phyloP scores from a whole-genome alignment of 2,329 filamentous ascomycete species.

The Aspergillus carbonarius region DNA sequence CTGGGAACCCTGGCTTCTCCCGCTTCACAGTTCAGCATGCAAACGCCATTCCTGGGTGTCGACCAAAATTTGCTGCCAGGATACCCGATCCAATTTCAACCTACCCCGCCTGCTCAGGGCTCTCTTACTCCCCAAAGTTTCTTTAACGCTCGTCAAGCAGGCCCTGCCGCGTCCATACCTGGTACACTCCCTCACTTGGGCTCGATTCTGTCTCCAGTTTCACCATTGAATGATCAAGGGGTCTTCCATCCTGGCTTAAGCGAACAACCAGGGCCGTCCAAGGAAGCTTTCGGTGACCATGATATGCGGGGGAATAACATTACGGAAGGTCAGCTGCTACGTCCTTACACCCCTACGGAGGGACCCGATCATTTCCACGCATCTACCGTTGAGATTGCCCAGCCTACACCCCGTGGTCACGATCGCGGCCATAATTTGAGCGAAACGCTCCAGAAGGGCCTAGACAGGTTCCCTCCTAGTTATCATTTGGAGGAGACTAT shows the following conservation, averaged over 20 bases:
- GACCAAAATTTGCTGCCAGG: constrained; percentile 62
- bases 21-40: constrained; percentile 61
- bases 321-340: constrained; percentile 25
- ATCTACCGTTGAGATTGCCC: constrained; percentile 54
- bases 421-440: constrained; percentile 66
- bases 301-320: constrained; percentile 30
- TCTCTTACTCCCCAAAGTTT: constrained; percentile 46
- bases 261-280: constrained; percentile 18
- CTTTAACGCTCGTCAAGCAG: constrained; percentile 39
- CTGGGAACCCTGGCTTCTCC: constrained; percentile 70
- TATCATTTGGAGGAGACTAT: constrained; percentile 81
- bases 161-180: constrained; percentile 60
- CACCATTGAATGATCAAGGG: constrained; percentile 59
- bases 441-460: constrained; percentile 75
- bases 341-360: constrained; percentile 32
- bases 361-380: constrained; percentile 43
- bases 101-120: constrained; percentile 54
- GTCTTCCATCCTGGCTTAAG: constrained; percentile 35
- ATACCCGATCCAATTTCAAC: constrained; percentile 66
- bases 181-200: constrained; percentile 44
- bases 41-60: constrained; percentile 59
- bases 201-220: constrained; percentile 61
- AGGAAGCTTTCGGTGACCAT: constrained; percentile 29
- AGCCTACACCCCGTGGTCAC: constrained; percentile 61
- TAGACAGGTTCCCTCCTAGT: constrained; percentile 65